A percentile compares a stretch with the other conserved stretches of the same genome.
phyloP scores from a whole-genome alignment of 257 asterid genomes.

The Lycium barbarum region DNA sequence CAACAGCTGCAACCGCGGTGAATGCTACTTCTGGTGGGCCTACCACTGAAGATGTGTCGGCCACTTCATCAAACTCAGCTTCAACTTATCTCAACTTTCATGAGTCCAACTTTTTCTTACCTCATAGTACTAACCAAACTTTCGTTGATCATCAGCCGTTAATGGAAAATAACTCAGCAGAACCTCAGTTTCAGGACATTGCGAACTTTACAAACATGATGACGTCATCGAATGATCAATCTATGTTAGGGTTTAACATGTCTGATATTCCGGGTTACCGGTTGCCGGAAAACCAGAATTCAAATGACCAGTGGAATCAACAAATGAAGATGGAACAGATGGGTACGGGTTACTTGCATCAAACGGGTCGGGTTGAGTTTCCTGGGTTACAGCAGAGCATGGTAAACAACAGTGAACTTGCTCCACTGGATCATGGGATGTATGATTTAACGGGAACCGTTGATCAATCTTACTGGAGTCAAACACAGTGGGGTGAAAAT shows the following conservation, averaged over 20 bases:
- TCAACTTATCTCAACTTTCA: slow-evolving; percentile 39
- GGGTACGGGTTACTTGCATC: slow-evolving; percentile 44
- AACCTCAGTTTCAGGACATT: slow-evolving; percentile 60
- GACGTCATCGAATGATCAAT: slow-evolving; percentile 48
- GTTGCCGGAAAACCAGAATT: slow-evolving; percentile 31
- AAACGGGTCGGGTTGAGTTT: slow-evolving; percentile 43
- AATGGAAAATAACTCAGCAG: slow-evolving; percentile 39
- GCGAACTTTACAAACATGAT: slow-evolving; percentile 59
- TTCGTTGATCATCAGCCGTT: slow-evolving; percentile 40
- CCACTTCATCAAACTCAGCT: slow-evolving; percentile 46
- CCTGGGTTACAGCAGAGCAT: slow-evolving; percentile 41
- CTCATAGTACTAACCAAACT: not conserved
- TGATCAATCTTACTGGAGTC: slow-evolving; percentile 81
- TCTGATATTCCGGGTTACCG: slow-evolving; percentile 45
- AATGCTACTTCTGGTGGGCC: slow-evolving; percentile 28
- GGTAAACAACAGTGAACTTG: slow-evolving; percentile 42
- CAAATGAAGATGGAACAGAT: slow-evolving; percentile 41
- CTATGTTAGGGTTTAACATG: slow-evolving; percentile 48
- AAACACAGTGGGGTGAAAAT: slow-evolving; percentile 66
- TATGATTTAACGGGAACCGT: slow-evolving; percentile 72
- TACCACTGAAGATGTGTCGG: slow-evolving; percentile 52
- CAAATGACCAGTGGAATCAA: slow-evolving; percentile 31
- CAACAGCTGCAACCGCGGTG: slow-evolving; percentile 28
- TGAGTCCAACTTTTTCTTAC: slow-evolving; percentile 50
- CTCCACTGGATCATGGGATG: slow-evolving; percentile 61